Percentiles rank a stretch among this genome's conserved stretches.
These are phyloP conservation scores for Pilasporangium apinafurcum DNA, from an alignment of 352 stramenopile species.

Conservation along the genomic window DNA sequence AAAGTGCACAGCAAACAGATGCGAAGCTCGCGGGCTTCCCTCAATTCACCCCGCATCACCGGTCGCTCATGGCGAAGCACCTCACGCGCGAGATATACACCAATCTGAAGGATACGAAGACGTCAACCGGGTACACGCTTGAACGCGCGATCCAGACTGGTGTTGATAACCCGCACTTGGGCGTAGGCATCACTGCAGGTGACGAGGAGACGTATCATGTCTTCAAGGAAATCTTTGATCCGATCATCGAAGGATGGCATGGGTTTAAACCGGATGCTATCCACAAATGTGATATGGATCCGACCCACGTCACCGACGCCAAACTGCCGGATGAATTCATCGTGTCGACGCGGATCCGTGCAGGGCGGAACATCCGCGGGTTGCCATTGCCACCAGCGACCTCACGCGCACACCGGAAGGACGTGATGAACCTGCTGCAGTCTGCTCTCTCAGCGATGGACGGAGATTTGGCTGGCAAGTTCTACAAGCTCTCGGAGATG, in stretches of 20 bases:
- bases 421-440: slow-evolving; percentile 84
- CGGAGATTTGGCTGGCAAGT: slow-evolving; percentile 64
- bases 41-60: slow-evolving; percentile 65
- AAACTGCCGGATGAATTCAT: slow-evolving; percentile 70
- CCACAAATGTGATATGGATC: slow-evolving; percentile 73
- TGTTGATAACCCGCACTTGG: slow-evolving; percentile 72
- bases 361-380: slow-evolving; percentile 77
- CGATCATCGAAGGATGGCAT: slow-evolving; percentile 65
- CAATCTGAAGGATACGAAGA: slow-evolving; percentile 56
- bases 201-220: slow-evolving; percentile 68
- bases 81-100: slow-evolving; percentile 62
- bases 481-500: slow-evolving; percentile 80
- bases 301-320: slow-evolving; percentile 50
- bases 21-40: slow-evolving; percentile 64
- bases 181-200: slow-evolving; percentile 47
- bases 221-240: slow-evolving; percentile 73
- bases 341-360: slow-evolving; percentile 73
- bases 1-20: slow-evolving; percentile 63
- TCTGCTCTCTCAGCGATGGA: slow-evolving; percentile 66
- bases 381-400: slow-evolving; percentile 79
- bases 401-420: slow-evolving; percentile 70
- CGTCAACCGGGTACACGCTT: slow-evolving; percentile 65
- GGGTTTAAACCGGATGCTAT: slow-evolving; percentile 51
- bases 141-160: slow-evolving; percentile 72
- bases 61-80: slow-evolving; percentile 68